Evolutionary conservation across 768 basidiomycete species (phyloP).

Genomic region (Trametes sanguinea): DNA sequence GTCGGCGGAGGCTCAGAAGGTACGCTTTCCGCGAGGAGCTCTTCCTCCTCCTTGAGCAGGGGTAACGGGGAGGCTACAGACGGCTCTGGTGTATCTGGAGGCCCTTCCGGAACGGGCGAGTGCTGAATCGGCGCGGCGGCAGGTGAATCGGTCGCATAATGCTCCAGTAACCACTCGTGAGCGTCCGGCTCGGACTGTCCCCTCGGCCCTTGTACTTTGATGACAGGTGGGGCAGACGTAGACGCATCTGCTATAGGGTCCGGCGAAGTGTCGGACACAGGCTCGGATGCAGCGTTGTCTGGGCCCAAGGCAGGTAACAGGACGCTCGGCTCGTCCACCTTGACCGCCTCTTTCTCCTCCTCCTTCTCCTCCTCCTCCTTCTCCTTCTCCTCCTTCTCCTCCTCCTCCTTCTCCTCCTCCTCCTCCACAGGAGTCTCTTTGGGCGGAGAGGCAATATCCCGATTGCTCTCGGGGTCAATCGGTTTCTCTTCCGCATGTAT

Average conservation of each 20-base stretch:
- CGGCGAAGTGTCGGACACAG: not conserved
- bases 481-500: too few species aligned
- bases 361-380: too few species aligned
- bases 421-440: too few species aligned
- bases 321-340: too few species aligned
- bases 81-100: constrained; percentile 7
- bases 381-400: too few species aligned
- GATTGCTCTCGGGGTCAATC: too few species aligned
- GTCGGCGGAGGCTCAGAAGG: not conserved
- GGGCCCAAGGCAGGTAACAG: too few species aligned
- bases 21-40: not conserved
- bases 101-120: constrained; percentile 28
- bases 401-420: too few species aligned
- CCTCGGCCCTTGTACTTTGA: constrained; percentile 9
- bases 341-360: too few species aligned
- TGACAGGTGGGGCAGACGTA: not conserved
- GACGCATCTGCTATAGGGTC: not conserved
- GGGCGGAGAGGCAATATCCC: too few species aligned
- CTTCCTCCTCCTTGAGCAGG: not conserved
- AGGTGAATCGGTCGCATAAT: constrained; percentile 42
- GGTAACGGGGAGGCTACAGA: constrained; percentile 1
- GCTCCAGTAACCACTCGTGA: constrained; percentile 63
- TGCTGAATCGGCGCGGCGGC: constrained; percentile 32
- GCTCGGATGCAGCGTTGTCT: too few species aligned
- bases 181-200: constrained; percentile 45